These are phyloP conservation scores for Ascocoryne sarcoides DNA, from an alignment of 2,329 filamentous ascomycete genomes.

Conservation along the genomic window DNA sequence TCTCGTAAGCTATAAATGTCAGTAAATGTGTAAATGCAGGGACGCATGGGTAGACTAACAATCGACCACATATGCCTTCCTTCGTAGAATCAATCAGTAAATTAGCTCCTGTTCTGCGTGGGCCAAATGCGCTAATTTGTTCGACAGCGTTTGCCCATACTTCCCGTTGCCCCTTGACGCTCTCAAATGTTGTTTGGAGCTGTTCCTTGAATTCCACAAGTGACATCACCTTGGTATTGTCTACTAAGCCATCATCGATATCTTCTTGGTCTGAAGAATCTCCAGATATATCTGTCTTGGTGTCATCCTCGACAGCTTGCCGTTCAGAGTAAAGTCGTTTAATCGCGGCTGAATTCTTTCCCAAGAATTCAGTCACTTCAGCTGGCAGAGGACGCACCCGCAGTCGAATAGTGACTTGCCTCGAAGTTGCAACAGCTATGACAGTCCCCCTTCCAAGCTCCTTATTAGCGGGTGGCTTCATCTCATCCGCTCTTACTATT, in stretches of 20 bases:
- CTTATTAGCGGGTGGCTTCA: conserved; percentile 80
- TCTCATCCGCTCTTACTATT: conserved; percentile 79
- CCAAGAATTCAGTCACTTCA: conserved; percentile 74
- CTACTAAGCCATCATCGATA: conserved; percentile 44
- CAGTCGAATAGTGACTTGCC: conserved; percentile 71
- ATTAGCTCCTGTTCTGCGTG: conserved; percentile 77
- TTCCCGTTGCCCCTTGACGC: conserved; percentile 64
- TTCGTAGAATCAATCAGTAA: conserved; percentile 77
- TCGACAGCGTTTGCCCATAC: conserved; percentile 70
- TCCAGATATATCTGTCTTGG: conserved; percentile 14
- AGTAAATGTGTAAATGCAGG: conserved; percentile 5
- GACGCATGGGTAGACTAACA: conserved; percentile 48
- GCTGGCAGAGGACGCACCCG: conserved; percentile 70
- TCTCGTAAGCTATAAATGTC: conserved; percentile 22
- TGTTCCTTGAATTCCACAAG: conserved; percentile 69
- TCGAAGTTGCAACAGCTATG: conserved; percentile 68
- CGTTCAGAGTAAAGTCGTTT: conserved; percentile 70
- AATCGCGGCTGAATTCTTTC: conserved; percentile 70
- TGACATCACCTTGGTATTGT: conserved; percentile 55
- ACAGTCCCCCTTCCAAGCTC: conserved; percentile 79
- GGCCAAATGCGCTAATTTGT: conserved; percentile 83
- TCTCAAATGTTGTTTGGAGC: conserved; percentile 59
- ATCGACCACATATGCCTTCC: conserved; percentile 61
- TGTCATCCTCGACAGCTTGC: conserved; percentile 38
- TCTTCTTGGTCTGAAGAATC: conserved; percentile 29